These are phyloP conservation scores for Babesia ovis DNA, from an alignment of 169 alveolate genomes.

Conservation along the genomic window DNA sequence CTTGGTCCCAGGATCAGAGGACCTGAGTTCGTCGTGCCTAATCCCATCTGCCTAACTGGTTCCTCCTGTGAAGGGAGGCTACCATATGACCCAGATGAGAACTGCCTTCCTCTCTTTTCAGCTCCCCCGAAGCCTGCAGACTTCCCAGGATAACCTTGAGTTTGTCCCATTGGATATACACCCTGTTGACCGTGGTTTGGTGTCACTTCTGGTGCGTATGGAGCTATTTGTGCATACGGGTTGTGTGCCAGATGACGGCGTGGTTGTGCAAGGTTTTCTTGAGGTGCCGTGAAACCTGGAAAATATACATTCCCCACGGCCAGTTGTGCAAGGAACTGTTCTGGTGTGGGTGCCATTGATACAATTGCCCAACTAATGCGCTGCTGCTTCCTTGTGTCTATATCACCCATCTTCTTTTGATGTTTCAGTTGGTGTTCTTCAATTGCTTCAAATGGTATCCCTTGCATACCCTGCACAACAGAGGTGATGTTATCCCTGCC, in stretches of 20 bases:
- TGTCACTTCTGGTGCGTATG: background rate
- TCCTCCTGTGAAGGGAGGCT: slow-evolving; percentile 7
- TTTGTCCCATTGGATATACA: background rate
- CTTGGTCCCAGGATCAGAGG: slow-evolving; percentile 54
- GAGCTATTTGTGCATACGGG: background rate
- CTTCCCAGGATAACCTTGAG: background rate
- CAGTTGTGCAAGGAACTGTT: slow-evolving; percentile 70
- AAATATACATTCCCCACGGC: slow-evolving; percentile 53
- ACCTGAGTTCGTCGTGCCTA: slow-evolving; percentile 8
- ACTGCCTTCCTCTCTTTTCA: slow-evolving; percentile 9
- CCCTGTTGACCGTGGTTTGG: background rate
- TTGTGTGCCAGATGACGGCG: background rate
- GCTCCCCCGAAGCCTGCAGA: background rate
- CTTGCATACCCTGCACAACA: slow-evolving; percentile 96
- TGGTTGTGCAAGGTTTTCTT: background rate
- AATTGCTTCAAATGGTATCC: slow-evolving; percentile 90
- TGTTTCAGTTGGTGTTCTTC: slow-evolving; percentile 80
- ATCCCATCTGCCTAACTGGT: background rate
- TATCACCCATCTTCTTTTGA: slow-evolving; percentile 73
- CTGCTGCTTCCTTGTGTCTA: slow-evolving; percentile 76
- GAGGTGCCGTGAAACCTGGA: slow-evolving; percentile 55
- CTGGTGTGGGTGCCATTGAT: slow-evolving; percentile 75
- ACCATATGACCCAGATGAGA: background rate
- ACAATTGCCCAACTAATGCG: slow-evolving; percentile 84
- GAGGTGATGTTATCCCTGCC: slow-evolving; percentile 93